phyloP scores from a whole-genome alignment of 176 grass and related monocot genomes.

The Avena insularis region DNA sequence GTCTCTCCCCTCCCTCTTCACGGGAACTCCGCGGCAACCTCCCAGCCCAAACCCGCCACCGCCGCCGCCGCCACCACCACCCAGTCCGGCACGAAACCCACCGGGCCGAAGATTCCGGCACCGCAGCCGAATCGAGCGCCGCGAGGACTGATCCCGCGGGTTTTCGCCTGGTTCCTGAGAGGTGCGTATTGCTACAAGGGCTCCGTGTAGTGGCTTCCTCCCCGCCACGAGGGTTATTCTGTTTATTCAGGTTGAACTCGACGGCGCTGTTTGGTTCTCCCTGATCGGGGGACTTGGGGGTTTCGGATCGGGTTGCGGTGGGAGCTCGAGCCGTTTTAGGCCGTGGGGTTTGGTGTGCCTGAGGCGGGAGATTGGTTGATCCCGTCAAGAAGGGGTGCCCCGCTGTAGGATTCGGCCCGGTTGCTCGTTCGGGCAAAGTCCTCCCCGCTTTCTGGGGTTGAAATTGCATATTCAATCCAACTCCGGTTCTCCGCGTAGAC shows the following conservation, averaged over 20 bases:
- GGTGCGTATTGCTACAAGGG: background rate
- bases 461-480: background rate
- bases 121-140: constrained; percentile 12
- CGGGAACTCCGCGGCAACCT: constrained; percentile 20
- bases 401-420: background rate
- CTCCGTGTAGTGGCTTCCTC: background rate
- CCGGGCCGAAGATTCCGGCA: background rate
- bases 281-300: background rate
- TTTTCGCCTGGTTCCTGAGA: constrained; percentile 19
- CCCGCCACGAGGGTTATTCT: background rate
- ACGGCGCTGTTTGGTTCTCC: background rate
- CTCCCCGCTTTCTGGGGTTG: background rate
- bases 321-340: background rate
- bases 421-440: background rate
- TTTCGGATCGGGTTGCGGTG: constrained; percentile 2
- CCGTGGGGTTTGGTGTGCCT: background rate
- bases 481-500: background rate
- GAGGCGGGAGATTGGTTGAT: constrained; percentile 31
- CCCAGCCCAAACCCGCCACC: background rate
- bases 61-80: background rate
- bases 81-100: constrained; percentile 9
- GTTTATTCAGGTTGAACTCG: constrained; percentile 1
- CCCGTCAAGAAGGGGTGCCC: background rate
- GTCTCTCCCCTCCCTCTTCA: background rate
- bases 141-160: constrained; percentile 25